These are phyloP conservation scores for Curvularia verruculosa DNA, from an alignment of 2,329 filamentous ascomycete genomes.

Conservation along the genomic window DNA sequence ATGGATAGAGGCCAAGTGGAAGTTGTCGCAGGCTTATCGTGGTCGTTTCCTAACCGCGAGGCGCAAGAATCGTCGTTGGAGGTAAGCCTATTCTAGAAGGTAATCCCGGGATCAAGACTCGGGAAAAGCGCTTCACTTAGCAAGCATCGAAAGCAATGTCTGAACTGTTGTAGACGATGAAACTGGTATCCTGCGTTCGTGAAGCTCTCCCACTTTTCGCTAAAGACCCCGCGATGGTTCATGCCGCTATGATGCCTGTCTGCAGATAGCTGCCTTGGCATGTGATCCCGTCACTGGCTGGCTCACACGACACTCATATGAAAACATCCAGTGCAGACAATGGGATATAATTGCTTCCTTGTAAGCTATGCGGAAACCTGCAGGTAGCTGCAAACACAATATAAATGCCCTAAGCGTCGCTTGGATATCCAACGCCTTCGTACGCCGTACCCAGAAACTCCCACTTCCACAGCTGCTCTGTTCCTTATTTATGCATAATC, in stretches of 20 bases:
- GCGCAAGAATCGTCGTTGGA: conserved; percentile 23
- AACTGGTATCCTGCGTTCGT: neutral
- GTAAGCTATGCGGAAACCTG: conserved; percentile 6
- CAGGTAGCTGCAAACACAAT: conserved; percentile 3
- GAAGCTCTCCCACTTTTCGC: conserved; percentile 18
- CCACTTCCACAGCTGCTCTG: conserved; percentile 14
- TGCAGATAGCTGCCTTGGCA: conserved; percentile 24
- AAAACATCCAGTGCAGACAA: neutral
- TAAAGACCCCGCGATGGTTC: conserved; percentile 24
- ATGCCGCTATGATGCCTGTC: conserved; percentile 17
- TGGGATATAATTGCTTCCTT: conserved; percentile 11
- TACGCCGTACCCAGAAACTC: conserved; percentile 32
- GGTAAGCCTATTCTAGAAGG: conserved; percentile 41
- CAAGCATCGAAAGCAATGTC: neutral
- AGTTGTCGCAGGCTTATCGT: conserved; percentile 36
- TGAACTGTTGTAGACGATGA: neutral
- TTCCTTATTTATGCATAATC: conserved; percentile 17
- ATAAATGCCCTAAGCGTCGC: conserved; percentile 14
- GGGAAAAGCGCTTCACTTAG: conserved; percentile 8
- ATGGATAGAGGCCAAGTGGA: conserved; percentile 18
- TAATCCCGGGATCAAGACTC: conserved; percentile 24
- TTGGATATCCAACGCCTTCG: conserved; percentile 32
- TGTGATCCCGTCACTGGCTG: too few relatives aligned
- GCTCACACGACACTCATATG: conserved; percentile 4
- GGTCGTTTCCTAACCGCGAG: conserved; percentile 17